A percentile compares a stretch with the other conserved stretches of the same genome.
phyloP scores from a whole-genome alignment of 331 rosid species.

The Quercus phellos region DNA sequence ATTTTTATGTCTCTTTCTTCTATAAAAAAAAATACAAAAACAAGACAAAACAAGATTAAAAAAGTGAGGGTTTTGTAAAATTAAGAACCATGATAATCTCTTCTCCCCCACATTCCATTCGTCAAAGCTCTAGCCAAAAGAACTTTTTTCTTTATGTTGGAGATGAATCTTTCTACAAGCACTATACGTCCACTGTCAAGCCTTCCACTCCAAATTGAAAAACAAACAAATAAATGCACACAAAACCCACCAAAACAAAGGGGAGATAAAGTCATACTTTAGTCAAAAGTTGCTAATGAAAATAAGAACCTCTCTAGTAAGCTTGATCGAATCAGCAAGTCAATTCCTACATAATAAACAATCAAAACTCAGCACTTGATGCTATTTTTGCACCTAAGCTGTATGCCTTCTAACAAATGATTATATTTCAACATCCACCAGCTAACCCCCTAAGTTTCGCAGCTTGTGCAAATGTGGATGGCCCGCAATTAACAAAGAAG shows the following conservation, averaged over 20 bases:
- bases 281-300: neutral
- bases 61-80: no score
- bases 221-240: neutral
- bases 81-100: no score
- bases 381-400: constrained; percentile 6
- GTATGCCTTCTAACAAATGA: neutral
- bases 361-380: constrained; percentile 1
- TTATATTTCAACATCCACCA: constrained; percentile 13
- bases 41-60: no score
- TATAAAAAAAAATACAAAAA: no score
- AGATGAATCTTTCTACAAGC: no score
- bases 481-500: constrained; percentile 47
- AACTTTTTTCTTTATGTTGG: no score
- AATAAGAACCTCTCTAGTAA: constrained; percentile 8
- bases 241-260: neutral
- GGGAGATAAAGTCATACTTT: neutral
- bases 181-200: no score
- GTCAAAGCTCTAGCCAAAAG: no score
- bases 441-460: constrained; percentile 74
- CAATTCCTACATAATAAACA: constrained; percentile 20
- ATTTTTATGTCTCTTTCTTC: no score
- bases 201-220: no score
- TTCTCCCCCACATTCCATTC: no score
- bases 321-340: constrained; percentile 23
- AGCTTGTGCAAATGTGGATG: constrained; percentile 87